These are phyloP conservation scores for Aspergillus olivimuriae DNA, from an alignment of 495 filamentous ascomycete species.

Conservation along the genomic window DNA sequence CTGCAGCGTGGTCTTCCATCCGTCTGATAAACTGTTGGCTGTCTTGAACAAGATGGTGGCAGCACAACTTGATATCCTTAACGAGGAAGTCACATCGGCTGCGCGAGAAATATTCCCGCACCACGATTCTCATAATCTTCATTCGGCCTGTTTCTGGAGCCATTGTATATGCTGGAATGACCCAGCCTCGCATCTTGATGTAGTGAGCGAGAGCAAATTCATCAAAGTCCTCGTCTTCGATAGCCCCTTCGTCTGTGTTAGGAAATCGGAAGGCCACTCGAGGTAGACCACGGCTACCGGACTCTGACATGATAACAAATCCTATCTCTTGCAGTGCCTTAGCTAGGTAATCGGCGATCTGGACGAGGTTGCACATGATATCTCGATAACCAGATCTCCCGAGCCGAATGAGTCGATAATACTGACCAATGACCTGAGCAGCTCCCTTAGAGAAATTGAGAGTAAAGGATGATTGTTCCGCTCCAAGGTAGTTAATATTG, in stretches of 20 bases:
- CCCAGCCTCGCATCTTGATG: constrained; percentile 77
- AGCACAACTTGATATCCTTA: constrained; percentile 63
- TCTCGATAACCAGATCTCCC: constrained; percentile 80
- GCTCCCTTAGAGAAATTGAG: constrained; percentile 94
- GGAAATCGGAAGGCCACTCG: constrained; percentile 79
- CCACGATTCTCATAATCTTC: constrained; percentile 82
- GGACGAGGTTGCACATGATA: constrained; percentile 84
- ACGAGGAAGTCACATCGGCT: constrained; percentile 68
- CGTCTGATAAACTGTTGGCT: no score
- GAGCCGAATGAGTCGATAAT: constrained; percentile 90
- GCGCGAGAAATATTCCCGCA: constrained; percentile 81
- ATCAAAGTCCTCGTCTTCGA: constrained; percentile 60
- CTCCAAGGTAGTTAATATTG: constrained; percentile 95
- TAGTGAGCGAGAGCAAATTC: constrained; percentile 78
- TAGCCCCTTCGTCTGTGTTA: no score
- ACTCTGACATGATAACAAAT: constrained; percentile 80
- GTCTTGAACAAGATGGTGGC: no score
- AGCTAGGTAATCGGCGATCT: constrained; percentile 74
- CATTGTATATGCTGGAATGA: constrained; percentile 93
- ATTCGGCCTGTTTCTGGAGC: constrained; percentile 70
- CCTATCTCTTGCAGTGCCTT: constrained; percentile 61
- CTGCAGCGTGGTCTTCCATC: constrained; percentile 62
- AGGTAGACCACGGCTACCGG: constrained; percentile 65
- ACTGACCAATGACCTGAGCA: constrained; percentile 87
- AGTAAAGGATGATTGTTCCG: constrained; percentile 92